Base-by-base conservation (phyloP, 2,329 filamentous ascomycete species). In the Paramyrothecium sp. region DNA sequence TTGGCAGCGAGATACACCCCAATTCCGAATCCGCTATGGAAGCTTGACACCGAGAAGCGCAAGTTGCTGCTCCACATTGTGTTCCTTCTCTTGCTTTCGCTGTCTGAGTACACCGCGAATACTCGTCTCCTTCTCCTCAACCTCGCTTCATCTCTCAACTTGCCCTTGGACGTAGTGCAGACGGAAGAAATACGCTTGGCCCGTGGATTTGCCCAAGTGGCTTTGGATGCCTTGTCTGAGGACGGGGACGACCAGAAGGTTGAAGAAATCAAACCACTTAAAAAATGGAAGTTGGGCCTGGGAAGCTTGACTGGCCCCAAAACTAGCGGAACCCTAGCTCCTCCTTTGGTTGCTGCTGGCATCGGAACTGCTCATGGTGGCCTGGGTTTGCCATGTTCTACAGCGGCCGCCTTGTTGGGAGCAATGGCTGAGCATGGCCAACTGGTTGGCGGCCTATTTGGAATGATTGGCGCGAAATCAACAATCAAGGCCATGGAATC, bases 381-480 rank as follows among this genome's bases (percentile, higher is more conserved):
- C 0, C 73, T 91, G 12, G 91, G 91, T 2, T 80, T 97, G 1
- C 88, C 89, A 19, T 82, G 87, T 1, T 88, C 87, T 2, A 87
- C 88, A 21, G 89, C 91, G 12, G 91, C 92, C 20, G 87, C 87
- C 1, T 86, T 97, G 54, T 78, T 98, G 1, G 94, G 93, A 12
- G 83, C 87, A 19, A 81, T 97, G 67, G 89, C 92, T 2, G 88
- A 93, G 41, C 95, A 89, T 60, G 85, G 88, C 5, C 83, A 95
- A 17, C 79, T 92, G 47, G 89, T 97, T 30, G 94, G 93, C 17
- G 86, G 89, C 41, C 77, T 98, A 44, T 97, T 98, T 67, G 95
- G 95, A 10, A 91, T 95, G n/a, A 97, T 96, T 69, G 90, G 90
- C 48, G 87, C 89, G 1, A 85, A 88, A 38, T 93, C 96, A 81